Evolutionary conservation across 208 protist genomes (phyloP).

Genomic region (Hexamita inflata): DNA sequence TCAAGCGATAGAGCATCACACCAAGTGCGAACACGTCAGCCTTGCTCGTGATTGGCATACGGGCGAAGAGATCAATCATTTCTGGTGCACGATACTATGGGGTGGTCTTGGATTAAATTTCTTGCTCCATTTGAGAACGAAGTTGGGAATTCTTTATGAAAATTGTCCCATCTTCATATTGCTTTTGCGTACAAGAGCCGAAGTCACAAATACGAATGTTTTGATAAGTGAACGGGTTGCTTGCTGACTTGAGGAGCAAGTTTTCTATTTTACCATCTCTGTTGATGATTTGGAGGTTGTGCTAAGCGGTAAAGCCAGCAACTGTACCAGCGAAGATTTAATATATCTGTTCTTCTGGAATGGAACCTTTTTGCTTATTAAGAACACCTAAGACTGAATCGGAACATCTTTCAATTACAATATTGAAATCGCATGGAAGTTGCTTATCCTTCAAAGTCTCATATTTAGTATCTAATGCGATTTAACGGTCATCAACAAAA

Average conservation of each 20-base stretch:
- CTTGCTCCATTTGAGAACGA: neutral
- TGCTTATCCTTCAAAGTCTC: neutral
- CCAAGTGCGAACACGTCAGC: conserved; percentile 12
- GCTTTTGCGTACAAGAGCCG: neutral
- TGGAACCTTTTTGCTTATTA: neutral
- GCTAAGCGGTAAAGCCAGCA: neutral
- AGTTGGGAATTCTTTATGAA: neutral
- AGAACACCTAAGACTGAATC: neutral
- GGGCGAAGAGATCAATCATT: conserved; percentile 1
- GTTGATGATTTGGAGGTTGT: neutral
- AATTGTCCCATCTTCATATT: neutral
- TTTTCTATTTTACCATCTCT: conserved; percentile 10
- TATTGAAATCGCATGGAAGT: neutral
- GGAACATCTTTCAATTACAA: neutral
- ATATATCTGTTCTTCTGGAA: neutral
- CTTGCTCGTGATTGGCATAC: neutral
- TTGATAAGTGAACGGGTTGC: neutral
- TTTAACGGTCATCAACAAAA: neutral
- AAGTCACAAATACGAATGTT: conserved; percentile 14
- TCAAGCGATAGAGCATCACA: conserved; percentile 6
- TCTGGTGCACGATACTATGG: conserved; percentile 19
- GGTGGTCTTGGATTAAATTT: neutral
- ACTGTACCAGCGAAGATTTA: neutral
- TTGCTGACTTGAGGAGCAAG: neutral
- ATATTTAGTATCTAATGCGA: neutral